Percentiles rank a stretch among this genome's conserved stretches.
phyloP scores from a whole-genome alignment of 2,329 filamentous ascomycete species.

The Neodidymelliopsis sp. region DNA sequence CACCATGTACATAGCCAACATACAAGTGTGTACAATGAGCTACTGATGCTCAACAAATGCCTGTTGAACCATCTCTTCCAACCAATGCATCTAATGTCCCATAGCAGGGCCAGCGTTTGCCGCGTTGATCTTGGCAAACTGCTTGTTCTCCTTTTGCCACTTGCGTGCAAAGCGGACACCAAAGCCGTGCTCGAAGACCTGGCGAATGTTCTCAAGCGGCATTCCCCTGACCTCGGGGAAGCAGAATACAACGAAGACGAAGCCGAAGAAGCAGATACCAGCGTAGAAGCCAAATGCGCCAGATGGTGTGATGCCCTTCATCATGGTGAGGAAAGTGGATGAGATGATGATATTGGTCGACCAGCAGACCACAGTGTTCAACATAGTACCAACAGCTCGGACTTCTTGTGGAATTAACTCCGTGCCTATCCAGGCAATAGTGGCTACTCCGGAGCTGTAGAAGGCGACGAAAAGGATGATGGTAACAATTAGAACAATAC shows the following conservation, averaged over 20 bases:
- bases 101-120: constrained; percentile 28
- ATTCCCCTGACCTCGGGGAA: constrained; percentile 49
- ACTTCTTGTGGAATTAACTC: constrained; percentile 50
- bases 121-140: constrained; percentile 38
- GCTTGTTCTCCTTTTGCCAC: constrained; percentile 50
- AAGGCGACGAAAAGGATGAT: constrained; percentile 50
- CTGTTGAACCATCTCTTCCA: neutral
- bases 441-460: constrained; percentile 45
- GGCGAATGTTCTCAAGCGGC: constrained; percentile 46
- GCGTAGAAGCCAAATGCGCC: constrained; percentile 51
- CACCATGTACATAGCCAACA: neutral
- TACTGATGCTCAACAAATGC: neutral
- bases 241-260: constrained; percentile 47
- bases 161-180: constrained; percentile 44
- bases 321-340: constrained; percentile 50
- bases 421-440: constrained; percentile 43
- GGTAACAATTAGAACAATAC: constrained; percentile 46
- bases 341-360: constrained; percentile 47
- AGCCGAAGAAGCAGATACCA: constrained; percentile 47
- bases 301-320: constrained; percentile 49
- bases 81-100: constrained; percentile 23
- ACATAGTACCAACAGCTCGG: constrained; percentile 49
- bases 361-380: constrained; percentile 45
- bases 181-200: constrained; percentile 48
- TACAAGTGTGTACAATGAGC: neutral